Conservation (phyloP, 306 rosid genomes). For the Senna siamea region DNA sequence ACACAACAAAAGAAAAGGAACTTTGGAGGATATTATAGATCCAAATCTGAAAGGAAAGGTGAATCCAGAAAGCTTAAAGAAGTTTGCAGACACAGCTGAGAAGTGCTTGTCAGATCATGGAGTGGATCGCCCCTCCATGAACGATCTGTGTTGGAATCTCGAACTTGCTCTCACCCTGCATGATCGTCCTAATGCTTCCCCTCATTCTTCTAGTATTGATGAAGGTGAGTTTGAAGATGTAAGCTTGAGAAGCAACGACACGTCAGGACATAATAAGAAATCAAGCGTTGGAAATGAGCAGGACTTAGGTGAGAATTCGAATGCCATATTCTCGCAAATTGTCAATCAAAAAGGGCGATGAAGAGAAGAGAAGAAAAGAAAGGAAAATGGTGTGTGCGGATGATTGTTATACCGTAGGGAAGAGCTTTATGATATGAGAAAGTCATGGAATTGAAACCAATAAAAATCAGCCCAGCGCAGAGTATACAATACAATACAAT, state of each 20-base stretch:
- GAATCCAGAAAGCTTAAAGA: constrained; percentile 55
- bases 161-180: constrained; percentile 63
- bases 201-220: constrained; percentile 1
- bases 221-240: constrained; percentile 43
- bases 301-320: constrained; percentile 12
- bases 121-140: constrained; percentile 57
- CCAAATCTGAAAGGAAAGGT: constrained; percentile 50
- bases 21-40: constrained; percentile 55
- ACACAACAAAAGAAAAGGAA: constrained; percentile 50
- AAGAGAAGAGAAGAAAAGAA: constrained; percentile 1
- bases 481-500: constrained; percentile 9
- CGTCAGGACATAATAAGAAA: constrained; percentile 41
- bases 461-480: neutral
- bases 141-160: constrained; percentile 59
- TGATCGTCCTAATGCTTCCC: constrained; percentile 41
- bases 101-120: constrained; percentile 63
- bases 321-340: constrained; percentile 42
- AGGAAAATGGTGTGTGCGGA: neutral
- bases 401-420: constrained; percentile 3
- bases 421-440: neutral
- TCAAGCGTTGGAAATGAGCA: constrained; percentile 46
- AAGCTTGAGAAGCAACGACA: constrained; percentile 34
- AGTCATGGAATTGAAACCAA: too few relatives aligned
- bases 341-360: constrained; percentile 41
- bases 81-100: constrained; percentile 56